Evolutionary conservation across 2,329 filamentous ascomycete genomes (phyloP).

Genomic region (Xylariaceae sp.): DNA sequence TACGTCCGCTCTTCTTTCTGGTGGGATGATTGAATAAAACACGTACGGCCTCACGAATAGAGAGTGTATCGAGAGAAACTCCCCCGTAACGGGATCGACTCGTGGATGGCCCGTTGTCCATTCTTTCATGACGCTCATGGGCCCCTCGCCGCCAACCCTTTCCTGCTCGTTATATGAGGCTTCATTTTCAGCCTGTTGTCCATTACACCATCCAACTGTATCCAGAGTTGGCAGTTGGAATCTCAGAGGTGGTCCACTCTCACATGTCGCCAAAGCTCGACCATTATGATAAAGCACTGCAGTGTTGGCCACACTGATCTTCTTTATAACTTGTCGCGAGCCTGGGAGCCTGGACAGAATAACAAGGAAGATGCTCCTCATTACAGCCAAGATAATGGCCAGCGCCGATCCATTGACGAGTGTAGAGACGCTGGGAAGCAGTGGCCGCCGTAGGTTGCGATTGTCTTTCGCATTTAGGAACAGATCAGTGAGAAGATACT

Average conservation of each 20-base stretch:
- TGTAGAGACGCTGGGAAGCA: constrained; percentile 63
- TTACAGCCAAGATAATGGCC: constrained; percentile 45
- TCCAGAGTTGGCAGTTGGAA: constrained; percentile 58
- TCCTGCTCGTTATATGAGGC: constrained; percentile 23
- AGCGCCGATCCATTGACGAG: constrained; percentile 54
- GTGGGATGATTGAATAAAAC: constrained; percentile 51
- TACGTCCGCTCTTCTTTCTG: constrained; percentile 21
- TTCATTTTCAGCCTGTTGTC: constrained; percentile 50
- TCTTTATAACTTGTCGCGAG: constrained; percentile 53
- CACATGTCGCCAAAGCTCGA: constrained; percentile 62
- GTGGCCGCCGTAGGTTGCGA: constrained; percentile 45
- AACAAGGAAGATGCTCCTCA: constrained; percentile 54
- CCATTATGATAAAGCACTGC: constrained; percentile 62
- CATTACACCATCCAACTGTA: constrained; percentile 67
- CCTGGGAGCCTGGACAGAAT: constrained; percentile 53
- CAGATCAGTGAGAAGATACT: constrained; percentile 63
- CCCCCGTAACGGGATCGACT: constrained; percentile 58
- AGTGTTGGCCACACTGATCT: constrained; percentile 67
- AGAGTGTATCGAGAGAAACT: constrained; percentile 63
- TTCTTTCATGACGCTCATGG: constrained; percentile 59
- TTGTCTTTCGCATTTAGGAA: constrained; percentile 51
- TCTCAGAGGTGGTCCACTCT: constrained; percentile 65
- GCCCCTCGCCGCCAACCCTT: constrained; percentile 50
- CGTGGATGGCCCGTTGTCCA: constrained; percentile 68
- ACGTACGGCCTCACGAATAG: constrained; percentile 62